Conservation (phyloP, 139 green algal genomes). For the Pseudopediastrum boryanum region DNA sequence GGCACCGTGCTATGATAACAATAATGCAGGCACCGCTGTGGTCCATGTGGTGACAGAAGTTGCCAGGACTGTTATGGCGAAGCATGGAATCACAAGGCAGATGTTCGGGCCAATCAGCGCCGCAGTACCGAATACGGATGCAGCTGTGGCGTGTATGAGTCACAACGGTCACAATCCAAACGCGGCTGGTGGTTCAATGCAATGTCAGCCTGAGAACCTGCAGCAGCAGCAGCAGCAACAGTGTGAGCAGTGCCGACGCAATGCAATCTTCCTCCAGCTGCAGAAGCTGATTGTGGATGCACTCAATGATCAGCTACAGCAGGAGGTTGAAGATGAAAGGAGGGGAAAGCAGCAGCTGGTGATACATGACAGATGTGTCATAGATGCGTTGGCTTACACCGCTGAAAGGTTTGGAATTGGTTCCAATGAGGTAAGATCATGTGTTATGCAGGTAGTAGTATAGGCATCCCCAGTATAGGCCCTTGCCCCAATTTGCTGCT, state of each 20-base stretch:
- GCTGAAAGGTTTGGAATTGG: neutral
- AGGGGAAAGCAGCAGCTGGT: too few relatives aligned
- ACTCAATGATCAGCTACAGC: neutral
- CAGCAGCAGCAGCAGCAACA: neutral
- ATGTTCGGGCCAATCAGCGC: neutral
- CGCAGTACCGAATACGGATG: too few relatives aligned
- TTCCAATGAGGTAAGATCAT: neutral
- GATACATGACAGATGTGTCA: neutral
- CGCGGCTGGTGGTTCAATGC: too few relatives aligned
- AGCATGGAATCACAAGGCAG: neutral
- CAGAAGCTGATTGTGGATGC: neutral
- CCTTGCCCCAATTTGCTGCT: too few relatives aligned
- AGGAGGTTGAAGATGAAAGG: too few relatives aligned
- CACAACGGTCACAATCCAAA: too few relatives aligned
- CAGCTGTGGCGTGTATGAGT: too few relatives aligned
- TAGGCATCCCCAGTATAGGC: too few relatives aligned
- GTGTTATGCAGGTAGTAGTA: too few relatives aligned
- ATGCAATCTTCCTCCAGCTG: neutral
- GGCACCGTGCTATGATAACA: neutral
- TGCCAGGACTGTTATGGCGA: neutral
- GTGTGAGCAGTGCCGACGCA: neutral
- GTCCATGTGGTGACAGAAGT: neutral
- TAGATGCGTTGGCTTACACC: neutral
- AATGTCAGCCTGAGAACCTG: too few relatives aligned
- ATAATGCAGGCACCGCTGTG: neutral